These are phyloP conservation scores for Juncus inflexus DNA, from an alignment of 176 grass and related monocot species.

Conservation along the genomic window DNA sequence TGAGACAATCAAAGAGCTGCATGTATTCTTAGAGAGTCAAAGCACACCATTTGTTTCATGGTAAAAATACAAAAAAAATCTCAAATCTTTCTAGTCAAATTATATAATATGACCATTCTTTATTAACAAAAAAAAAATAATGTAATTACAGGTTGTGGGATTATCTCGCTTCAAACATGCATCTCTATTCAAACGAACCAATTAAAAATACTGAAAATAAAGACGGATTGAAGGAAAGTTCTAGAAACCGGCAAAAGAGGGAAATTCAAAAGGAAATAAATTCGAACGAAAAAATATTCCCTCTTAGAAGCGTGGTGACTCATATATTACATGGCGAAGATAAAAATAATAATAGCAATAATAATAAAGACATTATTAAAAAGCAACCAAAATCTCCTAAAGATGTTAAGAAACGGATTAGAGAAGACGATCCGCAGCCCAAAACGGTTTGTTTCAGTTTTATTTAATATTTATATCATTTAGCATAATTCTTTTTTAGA, in stretches of 20 bases:
- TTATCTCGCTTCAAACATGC: constrained; percentile 65
- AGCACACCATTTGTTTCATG: constrained; percentile 54
- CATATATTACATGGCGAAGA: constrained; percentile 34
- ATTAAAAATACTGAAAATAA: constrained; percentile 38
- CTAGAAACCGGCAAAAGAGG: constrained; percentile 53
- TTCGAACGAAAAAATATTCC: constrained; percentile 5
- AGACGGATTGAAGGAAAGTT: constrained; percentile 41
- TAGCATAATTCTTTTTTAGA: neutral
- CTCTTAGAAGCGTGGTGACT: constrained; percentile 71
- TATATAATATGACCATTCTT: neutral
- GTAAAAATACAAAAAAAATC: constrained; percentile 29
- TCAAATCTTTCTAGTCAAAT: neutral
- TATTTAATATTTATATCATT: neutral
- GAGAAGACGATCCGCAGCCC: constrained; percentile 38
- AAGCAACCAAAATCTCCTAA: too few relatives aligned
- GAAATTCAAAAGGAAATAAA: constrained; percentile 47
- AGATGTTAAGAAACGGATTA: constrained; percentile 30
- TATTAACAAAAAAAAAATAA: neutral
- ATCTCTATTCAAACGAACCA: constrained; percentile 42
- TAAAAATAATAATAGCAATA: constrained; percentile 23
- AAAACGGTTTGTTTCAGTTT: constrained; percentile 39
- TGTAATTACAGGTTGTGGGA: constrained; percentile 61
- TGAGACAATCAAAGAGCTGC: constrained; percentile 34
- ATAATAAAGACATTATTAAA: too few relatives aligned
- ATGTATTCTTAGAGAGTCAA: constrained; percentile 49